Base-by-base conservation (phyloP, 345 rosid species). In the Gossypium stocksii region DNA sequence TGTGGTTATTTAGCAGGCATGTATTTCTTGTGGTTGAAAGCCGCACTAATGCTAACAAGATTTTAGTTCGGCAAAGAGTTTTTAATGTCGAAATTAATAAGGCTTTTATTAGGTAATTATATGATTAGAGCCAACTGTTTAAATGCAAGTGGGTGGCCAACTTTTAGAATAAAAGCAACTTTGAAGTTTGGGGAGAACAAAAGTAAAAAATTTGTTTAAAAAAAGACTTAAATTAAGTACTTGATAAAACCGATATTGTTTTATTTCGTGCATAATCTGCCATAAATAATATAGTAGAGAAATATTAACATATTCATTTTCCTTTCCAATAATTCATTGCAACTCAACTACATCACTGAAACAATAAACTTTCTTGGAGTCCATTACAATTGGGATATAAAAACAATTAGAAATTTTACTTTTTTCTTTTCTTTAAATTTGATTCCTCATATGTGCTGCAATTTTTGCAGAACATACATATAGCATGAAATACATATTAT, bases 281-380 rank as follows among this genome's bases (percentile, higher is more conserved):
- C 41, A 34, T 46, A 46, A 49, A 49, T 13, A 49, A 49, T 13
- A 49, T 49, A 49, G 5, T 13, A 49, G 53, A 14, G 53, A 59
- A 64, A 16, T 2, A 7, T 9, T 14, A 66, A n/a, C 20, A 19
- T 64, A 44, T 19, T 17, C 52, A 43, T 65, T 67, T 16, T 34
- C 13, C 66, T 29, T 61, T 68, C 34, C 44, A 68, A 23, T 68
- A 9, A 49, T 68, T 68, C 43, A 49, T 15, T 49, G 45, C 58
- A 49, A 16, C 19, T 67, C 68, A 38, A 10, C 23, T 9, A 64
- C 49, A 64, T 10, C n/a, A 38, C 57, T 46, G 11, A 27, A 69
- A 14, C 73, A 51, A 27, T 41, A 53, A 49, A 51, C 45, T 70
- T 51, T 69, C 72, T 27, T 69, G 44, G 63, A 59, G 63, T 59